phyloP scores from a whole-genome alignment of 768 basidiomycete species.

The Boletus pseudopeckii region DNA sequence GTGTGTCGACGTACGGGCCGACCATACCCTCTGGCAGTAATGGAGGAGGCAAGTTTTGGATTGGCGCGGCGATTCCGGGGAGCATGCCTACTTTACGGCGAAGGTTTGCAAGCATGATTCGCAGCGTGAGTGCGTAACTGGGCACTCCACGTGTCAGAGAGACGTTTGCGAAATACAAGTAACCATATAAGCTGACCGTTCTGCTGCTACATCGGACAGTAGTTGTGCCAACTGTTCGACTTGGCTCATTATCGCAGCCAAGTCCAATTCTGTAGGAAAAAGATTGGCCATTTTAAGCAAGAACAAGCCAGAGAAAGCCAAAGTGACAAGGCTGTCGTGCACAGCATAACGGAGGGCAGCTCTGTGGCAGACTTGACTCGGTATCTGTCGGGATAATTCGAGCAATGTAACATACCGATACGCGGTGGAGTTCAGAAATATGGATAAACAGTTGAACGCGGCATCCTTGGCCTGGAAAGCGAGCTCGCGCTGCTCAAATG shows the following conservation, averaged over 20 bases:
- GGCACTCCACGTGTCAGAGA: conserved; percentile 9
- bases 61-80: conserved; percentile 45
- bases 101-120: conserved; percentile 91
- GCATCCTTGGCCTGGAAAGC: conserved; percentile 96
- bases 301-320: conserved; percentile 89
- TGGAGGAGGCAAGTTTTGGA: conserved; percentile 51
- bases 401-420: conserved; percentile 56
- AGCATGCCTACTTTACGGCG: conserved; percentile 79
- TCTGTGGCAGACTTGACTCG: conserved; percentile 36
- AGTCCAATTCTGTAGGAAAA: conserved; percentile 81
- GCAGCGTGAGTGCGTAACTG: conserved; percentile 85
- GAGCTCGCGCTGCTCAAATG: conserved; percentile 90
- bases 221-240: conserved; percentile 90
- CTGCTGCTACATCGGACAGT: conserved; percentile 89
- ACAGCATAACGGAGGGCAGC: conserved; percentile 91
- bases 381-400: background rate
- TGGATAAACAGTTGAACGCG: conserved; percentile 78
- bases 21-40: conserved; percentile 57
- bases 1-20: conserved; percentile 51
- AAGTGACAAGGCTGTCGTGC: conserved; percentile 88
- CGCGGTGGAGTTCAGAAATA: conserved; percentile 77
- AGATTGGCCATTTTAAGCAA: conserved; percentile 92
- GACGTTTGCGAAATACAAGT: background rate
- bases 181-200: conserved; percentile 50
- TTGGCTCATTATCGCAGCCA: conserved; percentile 71